Evolutionary conservation across 2,329 filamentous ascomycete genomes (phyloP).

Genomic region (Cercospora sojina): DNA sequence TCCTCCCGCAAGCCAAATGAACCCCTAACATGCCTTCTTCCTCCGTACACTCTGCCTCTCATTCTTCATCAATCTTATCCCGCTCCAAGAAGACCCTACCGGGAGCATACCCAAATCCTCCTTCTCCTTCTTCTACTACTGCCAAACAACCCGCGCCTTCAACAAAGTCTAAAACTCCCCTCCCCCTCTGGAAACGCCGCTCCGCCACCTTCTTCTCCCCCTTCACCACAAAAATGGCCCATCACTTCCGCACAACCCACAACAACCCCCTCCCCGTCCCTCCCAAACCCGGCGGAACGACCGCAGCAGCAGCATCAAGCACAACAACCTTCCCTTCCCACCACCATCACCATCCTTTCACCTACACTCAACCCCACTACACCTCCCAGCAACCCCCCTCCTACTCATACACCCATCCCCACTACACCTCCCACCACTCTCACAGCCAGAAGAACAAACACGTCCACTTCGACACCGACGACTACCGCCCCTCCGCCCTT

Average conservation of each 20-base stretch:
- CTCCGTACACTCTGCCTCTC: background rate
- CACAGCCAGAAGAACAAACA: constrained; percentile 1
- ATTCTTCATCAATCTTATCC: background rate
- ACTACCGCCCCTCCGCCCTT: constrained; percentile 30
- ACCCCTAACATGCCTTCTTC: background rate
- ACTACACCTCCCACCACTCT: background rate
- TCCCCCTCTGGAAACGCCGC: constrained; percentile 2
- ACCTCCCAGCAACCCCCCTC: background rate
- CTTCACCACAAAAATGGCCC: constrained; percentile 4
- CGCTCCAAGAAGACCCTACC: background rate
- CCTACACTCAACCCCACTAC: background rate
- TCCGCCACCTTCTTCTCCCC: background rate
- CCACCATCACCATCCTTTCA: background rate
- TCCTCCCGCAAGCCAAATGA: background rate
- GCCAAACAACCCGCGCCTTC: background rate
- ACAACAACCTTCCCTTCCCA: constrained; percentile 2
- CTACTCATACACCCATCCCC: background rate
- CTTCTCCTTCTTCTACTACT: background rate
- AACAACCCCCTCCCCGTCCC: constrained; percentile 4
- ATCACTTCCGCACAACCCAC: constrained; percentile 7
- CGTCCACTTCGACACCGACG: constrained; percentile 32
- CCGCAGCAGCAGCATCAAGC: background rate
- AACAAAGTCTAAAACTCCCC: background rate
- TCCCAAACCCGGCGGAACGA: background rate
- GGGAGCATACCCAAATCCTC: background rate